Evolutionary conservation across 345 rosid genomes (phyloP).

Genomic region (Zanthoxylum bungeanum): DNA sequence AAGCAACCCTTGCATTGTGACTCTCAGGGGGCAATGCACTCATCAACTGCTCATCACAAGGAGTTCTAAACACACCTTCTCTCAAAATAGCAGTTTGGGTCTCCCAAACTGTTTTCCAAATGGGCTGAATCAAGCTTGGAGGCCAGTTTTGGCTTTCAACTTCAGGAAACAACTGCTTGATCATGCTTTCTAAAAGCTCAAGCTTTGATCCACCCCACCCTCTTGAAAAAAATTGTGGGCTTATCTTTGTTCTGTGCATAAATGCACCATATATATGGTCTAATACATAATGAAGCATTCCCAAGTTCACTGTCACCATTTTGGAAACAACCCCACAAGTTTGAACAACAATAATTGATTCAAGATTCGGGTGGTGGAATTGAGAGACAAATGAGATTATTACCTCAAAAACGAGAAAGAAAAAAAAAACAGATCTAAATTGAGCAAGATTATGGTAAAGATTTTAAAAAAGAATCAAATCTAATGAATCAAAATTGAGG

Average conservation of each 20-base stretch:
- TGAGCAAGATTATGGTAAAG: neutral
- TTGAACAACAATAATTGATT: constrained; percentile 7
- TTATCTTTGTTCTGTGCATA: constrained; percentile 77
- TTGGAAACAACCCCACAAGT: constrained; percentile 11
- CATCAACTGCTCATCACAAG: constrained; percentile 74
- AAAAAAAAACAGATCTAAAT: constrained; percentile 1
- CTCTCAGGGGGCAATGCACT: constrained; percentile 89
- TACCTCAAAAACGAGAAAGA: neutral
- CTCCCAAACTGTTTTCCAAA: constrained; percentile 95
- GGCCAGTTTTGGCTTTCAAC: constrained; percentile 69
- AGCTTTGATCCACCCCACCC: constrained; percentile 98
- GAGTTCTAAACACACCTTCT: constrained; percentile 85
- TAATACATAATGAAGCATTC: constrained; percentile 84
- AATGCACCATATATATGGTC: constrained; percentile 94
- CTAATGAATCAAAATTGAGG: neutral
- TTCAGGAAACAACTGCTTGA: constrained; percentile 69
- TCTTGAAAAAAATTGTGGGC: constrained; percentile 82
- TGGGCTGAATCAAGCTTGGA: constrained; percentile 62
- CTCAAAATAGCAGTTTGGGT: constrained; percentile 62
- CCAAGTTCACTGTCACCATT: constrained; percentile 82
- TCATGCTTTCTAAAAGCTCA: constrained; percentile 76
- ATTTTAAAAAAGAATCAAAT: neutral
- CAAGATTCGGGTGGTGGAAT: neutral
- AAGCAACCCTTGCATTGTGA: constrained; percentile 81
- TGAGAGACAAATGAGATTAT: constrained; percentile 8